Base-by-base conservation (phyloP, 1,284 basidiomycete species). In the Trametes hirsuta region DNA sequence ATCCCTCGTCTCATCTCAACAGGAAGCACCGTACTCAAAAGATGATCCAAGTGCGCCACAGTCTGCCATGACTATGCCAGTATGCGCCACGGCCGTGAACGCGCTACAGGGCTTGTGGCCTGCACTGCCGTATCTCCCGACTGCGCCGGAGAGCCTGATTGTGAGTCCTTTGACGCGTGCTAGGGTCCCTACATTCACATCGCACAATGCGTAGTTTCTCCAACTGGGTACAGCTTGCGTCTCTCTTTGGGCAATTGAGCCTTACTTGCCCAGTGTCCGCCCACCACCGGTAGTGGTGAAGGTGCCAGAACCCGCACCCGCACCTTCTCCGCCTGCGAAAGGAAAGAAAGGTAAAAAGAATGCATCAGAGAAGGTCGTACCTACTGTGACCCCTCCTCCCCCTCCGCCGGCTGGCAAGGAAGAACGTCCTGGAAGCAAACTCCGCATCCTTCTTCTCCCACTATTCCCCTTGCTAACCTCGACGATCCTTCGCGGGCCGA, bases 401-500 rank as follows among this genome's bases (percentile, higher is more conserved):
- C 41, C 44, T 59, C 68, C 51, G 50, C 67, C 62, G 57, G 49
- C 53, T 64, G 45, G 47, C 58, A 46, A 62, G 21, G 14, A 45
- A 3, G 44, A 52, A 21, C 54, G 47, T 6, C 34, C 51, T 12
- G 34, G 55, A 65, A 52, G 69, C 66, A 77, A 53, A 47, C 79
- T 49, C 68, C 73, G 47, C 64, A 68, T 42, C 76, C 82, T 69
- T 52, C 68, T 70, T 63, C 72, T 66, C 48, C 82, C 64, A 68
- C 70, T 77, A 70, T 73, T 76, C n/a, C 72, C 73, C 0, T 67
- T 72, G 65, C 47, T 71, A 68, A 58, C 57, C 2, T 75, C 75
- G 65, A 75, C 70, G 42, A 64, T 73, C 18, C 65, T 88, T 22
- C 73, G 71, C 9, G 80, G 84, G 37, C 85, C 86, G 4, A 80